Base-by-base conservation (phyloP, 2,329 filamentous ascomycete genomes). In the Albifimbria verrucaria region DNA sequence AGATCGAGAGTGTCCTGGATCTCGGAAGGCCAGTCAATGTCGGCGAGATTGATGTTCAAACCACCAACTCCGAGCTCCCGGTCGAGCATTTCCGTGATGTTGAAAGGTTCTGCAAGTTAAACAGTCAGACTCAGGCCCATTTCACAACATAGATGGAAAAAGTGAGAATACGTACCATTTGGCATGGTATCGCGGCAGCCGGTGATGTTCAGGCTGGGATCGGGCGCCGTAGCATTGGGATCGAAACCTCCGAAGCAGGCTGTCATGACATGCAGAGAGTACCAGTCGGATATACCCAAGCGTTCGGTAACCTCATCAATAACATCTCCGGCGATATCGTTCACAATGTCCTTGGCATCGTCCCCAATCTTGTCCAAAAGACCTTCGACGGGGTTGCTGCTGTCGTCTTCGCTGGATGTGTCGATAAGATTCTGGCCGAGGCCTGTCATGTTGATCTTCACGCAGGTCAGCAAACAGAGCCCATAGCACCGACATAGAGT, bases 251-350 rank as follows among this genome's bases (percentile, higher is more conserved):
- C 77, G 59, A 78, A 66, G 62, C 77, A 80, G 4, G 68, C 63
- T 39, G 71, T 69, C 74, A 77, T 75, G 59, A 80, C 58, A 57
- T 80, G 77, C 25, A 80, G 55, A 17, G 76, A 79, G 59, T 80
- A 80, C 77, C 77, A 80, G 55, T 80, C 68, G 1, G 72, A 70
- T 52, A 80, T 72, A 22, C 77, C 76, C 24, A 80, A 65, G n/a
- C 70, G 66, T 12, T 71, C 66, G 48, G 71, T 67, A 45, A 78
- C 49, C 50, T 73, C 58, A 52, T 73, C 75, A 36, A 71, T 72
- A 39, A 74, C 55, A 7, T 73, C 66, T 52, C 72, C 69, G 5
- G 67, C 65, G 28, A 77, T 60, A 26, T 74, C 65, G 57, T 74
- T 73, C 54, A 77, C 54, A 44, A 68, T 63, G 42, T 71, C 69